Evolutionary conservation across 2,329 filamentous ascomycete genomes (phyloP), one percentile per base, ranked within the genome.

Genomic region (Cordyceps fumosorosea): DNA sequence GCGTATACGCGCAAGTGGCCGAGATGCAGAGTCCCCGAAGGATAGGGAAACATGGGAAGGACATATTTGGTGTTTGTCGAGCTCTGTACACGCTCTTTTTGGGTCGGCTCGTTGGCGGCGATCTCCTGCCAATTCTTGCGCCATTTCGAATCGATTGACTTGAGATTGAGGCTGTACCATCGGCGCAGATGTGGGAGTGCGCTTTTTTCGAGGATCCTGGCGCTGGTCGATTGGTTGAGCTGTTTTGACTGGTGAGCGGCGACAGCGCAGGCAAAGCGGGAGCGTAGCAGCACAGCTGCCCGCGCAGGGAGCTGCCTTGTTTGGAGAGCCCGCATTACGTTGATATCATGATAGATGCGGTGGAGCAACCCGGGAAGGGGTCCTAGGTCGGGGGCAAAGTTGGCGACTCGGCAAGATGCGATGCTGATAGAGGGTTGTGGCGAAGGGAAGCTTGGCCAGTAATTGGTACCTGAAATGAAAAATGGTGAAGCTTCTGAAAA

Each of bases 1-100:
- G 91, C 91, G 77, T 96, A 96, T 56, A 96, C 91, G 53, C 92
- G 87, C 45, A 96, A 78, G 73, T 96, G 92, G 16, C 92, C 92
- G 64, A 96, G 85, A 73, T 96, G 92, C 32, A 96, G 81, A 34
- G 86, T 87, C 34, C 92, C 92, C 0, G 92, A 96, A 1, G 92
- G 92, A 72, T 96, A 96, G 0, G 92, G 92, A 71, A 96, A 96
- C 92, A 96, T 96, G 66, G 92, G 88, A 60, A 96, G 80, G 65
- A 96, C 85, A 72, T 93, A 96, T 73, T 80, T 81, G 62, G 75
- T 75, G 48, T 75, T 67, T 3, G 20, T 45, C 5, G 62, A 63
- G 45, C 56, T 56, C 12, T 44, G 51, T 7, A 55, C 37, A 40
- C 65, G 60, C 64, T 53, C 37, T 65, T 67, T 64, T 55, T 67